A percentile compares a stretch with the other conserved stretches of the same genome.
These are phyloP conservation scores for Metarhizium rileyi DNA, from an alignment of 2,329 filamentous ascomycete species.

Conservation along the genomic window DNA sequence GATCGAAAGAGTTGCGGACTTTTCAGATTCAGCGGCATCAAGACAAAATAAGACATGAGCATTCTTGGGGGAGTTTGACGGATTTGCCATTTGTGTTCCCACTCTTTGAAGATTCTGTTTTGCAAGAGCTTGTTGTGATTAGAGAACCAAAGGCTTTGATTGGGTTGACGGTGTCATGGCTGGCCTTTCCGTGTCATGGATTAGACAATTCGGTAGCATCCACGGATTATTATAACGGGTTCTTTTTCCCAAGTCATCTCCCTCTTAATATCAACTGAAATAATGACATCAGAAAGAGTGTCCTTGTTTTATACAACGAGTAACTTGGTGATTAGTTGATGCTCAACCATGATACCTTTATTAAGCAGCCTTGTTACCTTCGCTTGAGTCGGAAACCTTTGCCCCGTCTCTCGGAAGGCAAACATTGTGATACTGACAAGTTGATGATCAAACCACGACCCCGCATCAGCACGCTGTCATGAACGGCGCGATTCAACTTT, in stretches of 20 bases:
- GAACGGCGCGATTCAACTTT: not conserved
- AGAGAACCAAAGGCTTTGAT: constrained; percentile 4
- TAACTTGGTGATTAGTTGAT: not conserved
- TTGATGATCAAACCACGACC: not conserved
- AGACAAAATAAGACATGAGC: constrained; percentile 10
- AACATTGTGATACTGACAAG: not conserved
- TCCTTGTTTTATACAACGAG: not conserved
- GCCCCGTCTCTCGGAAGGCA: no score
- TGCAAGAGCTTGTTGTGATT: not conserved
- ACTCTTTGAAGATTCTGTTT: not conserved
- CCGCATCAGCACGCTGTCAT: not conserved
- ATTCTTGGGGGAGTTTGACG: constrained; percentile 15
- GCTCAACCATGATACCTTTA: not conserved
- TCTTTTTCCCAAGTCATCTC: not conserved
- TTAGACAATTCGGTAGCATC: constrained; percentile 4
- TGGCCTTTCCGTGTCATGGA: constrained; percentile 2
- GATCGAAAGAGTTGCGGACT: not conserved
- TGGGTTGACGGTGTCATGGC: constrained; percentile 4
- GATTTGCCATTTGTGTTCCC: constrained; percentile 3
- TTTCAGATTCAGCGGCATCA: constrained; percentile 5
- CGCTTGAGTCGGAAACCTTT: not conserved
- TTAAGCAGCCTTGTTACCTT: not conserved
- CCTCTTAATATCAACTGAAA: not conserved
- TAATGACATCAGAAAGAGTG: not conserved
- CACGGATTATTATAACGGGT: not conserved